phyloP scores from a whole-genome alignment of 768 basidiomycete genomes.

The Naganishia antarctica region DNA sequence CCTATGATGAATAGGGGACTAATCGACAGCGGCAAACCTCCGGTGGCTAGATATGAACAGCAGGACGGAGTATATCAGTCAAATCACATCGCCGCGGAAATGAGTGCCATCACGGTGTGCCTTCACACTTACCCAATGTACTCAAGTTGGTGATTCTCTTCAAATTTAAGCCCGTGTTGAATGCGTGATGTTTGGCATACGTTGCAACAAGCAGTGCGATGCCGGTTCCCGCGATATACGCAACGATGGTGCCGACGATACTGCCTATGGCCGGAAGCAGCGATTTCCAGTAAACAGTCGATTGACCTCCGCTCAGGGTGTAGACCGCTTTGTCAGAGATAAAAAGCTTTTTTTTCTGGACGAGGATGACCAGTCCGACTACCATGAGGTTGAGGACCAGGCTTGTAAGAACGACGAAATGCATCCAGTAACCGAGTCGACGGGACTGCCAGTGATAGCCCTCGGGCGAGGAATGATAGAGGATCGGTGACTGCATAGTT shows the following conservation, averaged over 20 bases:
- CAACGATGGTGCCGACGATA: slow-evolving; percentile 9
- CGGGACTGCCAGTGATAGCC: slow-evolving; percentile 19
- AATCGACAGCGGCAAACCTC: neutral
- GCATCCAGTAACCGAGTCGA: neutral
- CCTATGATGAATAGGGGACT: slow-evolving; percentile 4
- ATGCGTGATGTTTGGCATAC: slow-evolving; percentile 20
- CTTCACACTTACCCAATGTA: neutral
- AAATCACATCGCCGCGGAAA: too few species aligned
- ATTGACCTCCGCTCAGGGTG: neutral
- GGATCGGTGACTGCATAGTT: slow-evolving; percentile 12
- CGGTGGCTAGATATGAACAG: neutral
- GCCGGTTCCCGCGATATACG: neutral
- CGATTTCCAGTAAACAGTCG: slow-evolving; percentile 12
- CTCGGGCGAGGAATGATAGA: slow-evolving; percentile 5
- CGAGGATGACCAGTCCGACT: slow-evolving; percentile 10
- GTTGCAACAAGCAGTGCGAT: slow-evolving; percentile 13
- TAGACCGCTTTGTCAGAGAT: slow-evolving; percentile 8
- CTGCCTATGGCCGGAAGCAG: slow-evolving; percentile 5
- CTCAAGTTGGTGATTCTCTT: slow-evolving; percentile 7
- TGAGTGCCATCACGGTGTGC: too few species aligned
- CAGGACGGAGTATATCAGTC: too few species aligned
- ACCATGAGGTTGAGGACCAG: slow-evolving; percentile 10
- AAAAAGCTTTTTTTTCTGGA: slow-evolving; percentile 6
- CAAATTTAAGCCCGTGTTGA: neutral
- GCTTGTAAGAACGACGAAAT: slow-evolving; percentile 6